A percentile compares a stretch with the other conserved stretches of the same genome.
These are phyloP conservation scores for Gossypium anomalum DNA, from an alignment of 345 rosid genomes.

Conservation along the genomic window DNA sequence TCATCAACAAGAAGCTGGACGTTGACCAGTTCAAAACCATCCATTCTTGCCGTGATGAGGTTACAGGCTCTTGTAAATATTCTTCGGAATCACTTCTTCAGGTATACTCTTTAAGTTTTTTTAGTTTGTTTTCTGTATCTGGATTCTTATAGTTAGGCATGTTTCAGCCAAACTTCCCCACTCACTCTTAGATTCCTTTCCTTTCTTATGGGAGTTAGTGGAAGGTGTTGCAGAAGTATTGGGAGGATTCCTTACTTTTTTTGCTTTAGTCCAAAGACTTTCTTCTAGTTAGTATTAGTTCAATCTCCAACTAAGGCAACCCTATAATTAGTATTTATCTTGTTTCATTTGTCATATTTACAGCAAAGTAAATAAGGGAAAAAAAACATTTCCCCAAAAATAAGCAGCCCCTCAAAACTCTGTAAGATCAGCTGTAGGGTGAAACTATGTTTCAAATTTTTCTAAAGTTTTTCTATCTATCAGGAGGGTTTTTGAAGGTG, in stretches of 20 bases:
- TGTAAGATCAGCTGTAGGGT: not conserved
- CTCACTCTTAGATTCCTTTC: not conserved
- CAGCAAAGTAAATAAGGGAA: not conserved
- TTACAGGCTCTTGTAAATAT: constrained; percentile 29
- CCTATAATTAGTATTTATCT: not conserved
- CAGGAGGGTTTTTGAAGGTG: not conserved
- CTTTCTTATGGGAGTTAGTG: not conserved
- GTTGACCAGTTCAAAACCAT: constrained; percentile 73
- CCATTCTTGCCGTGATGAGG: constrained; percentile 60
- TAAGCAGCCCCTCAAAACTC: not conserved
- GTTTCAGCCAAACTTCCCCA: not conserved
- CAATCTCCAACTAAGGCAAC: not conserved
- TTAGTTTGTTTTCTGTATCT: not conserved
- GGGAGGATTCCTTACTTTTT: too few species aligned
- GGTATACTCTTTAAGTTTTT: constrained; percentile 27
- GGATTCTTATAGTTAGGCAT: not conserved
- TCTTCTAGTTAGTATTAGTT: not conserved
- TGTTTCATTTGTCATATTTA: not conserved
- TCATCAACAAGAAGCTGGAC: constrained; percentile 85
- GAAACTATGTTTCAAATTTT: not conserved
- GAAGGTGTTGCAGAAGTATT: not conserved
- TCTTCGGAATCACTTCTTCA: constrained; percentile 30
- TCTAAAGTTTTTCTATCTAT: not conserved
- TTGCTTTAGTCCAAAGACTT: too few species aligned
- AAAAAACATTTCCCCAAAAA: not conserved